Evolutionary conservation across 2,329 filamentous ascomycete genomes (phyloP).

Genomic region (Nectriaceae sp.): DNA sequence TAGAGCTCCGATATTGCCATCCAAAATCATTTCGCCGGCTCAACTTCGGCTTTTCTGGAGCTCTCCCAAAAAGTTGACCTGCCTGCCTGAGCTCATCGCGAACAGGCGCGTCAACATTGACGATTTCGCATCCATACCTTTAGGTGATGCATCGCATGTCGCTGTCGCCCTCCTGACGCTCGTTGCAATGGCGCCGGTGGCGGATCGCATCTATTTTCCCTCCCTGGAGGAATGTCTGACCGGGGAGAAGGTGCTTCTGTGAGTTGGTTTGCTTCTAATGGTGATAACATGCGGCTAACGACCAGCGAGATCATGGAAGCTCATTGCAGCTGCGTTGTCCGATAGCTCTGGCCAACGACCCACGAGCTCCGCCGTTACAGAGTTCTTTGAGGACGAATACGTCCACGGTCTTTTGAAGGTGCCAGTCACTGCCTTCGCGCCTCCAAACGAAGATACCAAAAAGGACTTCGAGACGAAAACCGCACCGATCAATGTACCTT

Average conservation of each 20-base stretch:
- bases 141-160: constrained; percentile 42
- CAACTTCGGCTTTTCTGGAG: constrained; percentile 27
- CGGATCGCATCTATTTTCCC: constrained; percentile 76
- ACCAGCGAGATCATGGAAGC: constrained; percentile 60
- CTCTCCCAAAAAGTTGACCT: constrained; percentile 33
- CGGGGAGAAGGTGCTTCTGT: constrained; percentile 80
- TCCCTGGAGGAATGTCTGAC: constrained; percentile 82
- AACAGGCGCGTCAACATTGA: constrained; percentile 37
- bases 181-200: constrained; percentile 69
- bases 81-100: constrained; percentile 31
- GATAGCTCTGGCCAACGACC: constrained; percentile 60
- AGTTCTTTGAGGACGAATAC: constrained; percentile 71
- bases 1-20: constrained; percentile 19
- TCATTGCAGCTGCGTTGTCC: constrained; percentile 55
- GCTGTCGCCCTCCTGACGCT: constrained; percentile 48
- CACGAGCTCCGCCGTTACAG: constrained; percentile 56
- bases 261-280: constrained; percentile 39
- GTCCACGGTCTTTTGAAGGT: constrained; percentile 68
- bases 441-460: constrained; percentile 63
- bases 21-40: constrained; percentile 18
- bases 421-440: constrained; percentile 68
- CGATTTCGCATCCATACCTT: constrained; percentile 26
- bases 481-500: constrained; percentile 80
- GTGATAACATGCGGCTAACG: constrained; percentile 26
- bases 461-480: constrained; percentile 80